These are phyloP conservation scores for Isabelozyma pseudorhagii DNA, from an alignment of 805 yeast species.

Conservation along the genomic window DNA sequence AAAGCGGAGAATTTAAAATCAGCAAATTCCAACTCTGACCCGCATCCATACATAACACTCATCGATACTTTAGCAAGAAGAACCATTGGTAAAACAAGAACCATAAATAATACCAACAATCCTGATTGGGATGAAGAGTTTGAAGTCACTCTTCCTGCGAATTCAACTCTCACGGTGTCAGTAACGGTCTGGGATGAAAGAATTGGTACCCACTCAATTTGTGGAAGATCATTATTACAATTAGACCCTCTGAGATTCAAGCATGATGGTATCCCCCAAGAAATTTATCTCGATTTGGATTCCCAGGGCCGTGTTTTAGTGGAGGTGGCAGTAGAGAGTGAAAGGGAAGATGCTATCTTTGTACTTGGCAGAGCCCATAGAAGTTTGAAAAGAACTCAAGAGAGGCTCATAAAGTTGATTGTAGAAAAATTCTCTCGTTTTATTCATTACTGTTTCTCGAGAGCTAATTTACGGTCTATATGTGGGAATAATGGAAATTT, in stretches of 20 bases:
- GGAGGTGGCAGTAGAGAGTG: conserved; percentile 74
- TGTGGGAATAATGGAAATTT: conserved; percentile 49
- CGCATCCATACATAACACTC: conserved; percentile 59
- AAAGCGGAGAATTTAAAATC: conserved; percentile 61
- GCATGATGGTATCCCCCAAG: conserved; percentile 68
- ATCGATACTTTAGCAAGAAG: conserved; percentile 52
- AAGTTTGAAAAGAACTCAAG: conserved; percentile 59
- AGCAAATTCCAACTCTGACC: conserved; percentile 24
- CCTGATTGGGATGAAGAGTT: conserved; percentile 91
- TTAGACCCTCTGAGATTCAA: conserved; percentile 61
- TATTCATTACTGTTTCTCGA: conserved; percentile 56
- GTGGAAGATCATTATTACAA: conserved; percentile 61
- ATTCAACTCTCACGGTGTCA: conserved; percentile 45
- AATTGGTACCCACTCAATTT: conserved; percentile 53
- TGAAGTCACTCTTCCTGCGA: conserved; percentile 46
- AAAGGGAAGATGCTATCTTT: conserved; percentile 75
- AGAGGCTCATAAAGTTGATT: conserved; percentile 63
- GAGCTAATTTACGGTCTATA: conserved; percentile 52
- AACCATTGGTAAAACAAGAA: conserved; percentile 68
- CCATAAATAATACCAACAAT: conserved; percentile 54
- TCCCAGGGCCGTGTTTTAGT: conserved; percentile 66
- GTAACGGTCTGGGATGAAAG: conserved; percentile 71
- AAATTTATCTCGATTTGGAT: conserved; percentile 56
- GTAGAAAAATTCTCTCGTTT: conserved; percentile 71
- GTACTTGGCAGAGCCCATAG: conserved; percentile 75